Evolutionary conservation across 2,329 filamentous ascomycete species (phyloP).

Genomic region (Diplocarpon rosae): DNA sequence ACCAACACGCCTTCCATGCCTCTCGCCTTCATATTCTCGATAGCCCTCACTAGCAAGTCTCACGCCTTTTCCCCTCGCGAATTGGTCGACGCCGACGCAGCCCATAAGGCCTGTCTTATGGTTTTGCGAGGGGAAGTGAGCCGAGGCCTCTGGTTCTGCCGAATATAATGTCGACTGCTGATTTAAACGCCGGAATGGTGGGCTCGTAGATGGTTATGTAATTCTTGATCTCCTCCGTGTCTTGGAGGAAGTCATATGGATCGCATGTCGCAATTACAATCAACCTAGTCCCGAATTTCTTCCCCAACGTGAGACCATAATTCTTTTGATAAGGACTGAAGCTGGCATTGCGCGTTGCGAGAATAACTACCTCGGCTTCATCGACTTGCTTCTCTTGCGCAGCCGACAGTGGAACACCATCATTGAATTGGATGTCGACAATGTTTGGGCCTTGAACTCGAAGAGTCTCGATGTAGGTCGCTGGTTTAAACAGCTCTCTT

Average conservation of each 20-base stretch:
- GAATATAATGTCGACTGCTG: constrained; percentile 31
- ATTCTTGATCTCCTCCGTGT: constrained; percentile 26
- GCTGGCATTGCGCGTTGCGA: constrained; percentile 31
- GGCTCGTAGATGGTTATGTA: constrained; percentile 36
- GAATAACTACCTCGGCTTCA: constrained; percentile 30
- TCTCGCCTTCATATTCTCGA: constrained; percentile 32
- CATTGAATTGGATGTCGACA: constrained; percentile 27
- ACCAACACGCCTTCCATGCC: constrained; percentile 34
- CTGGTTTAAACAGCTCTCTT: constrained; percentile 26
- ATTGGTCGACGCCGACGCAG: constrained; percentile 33
- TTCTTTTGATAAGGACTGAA: constrained; percentile 29
- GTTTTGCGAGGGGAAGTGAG: constrained; percentile 28
- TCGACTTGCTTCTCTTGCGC: constrained; percentile 27
- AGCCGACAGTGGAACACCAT: constrained; percentile 23
- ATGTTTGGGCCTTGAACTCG: constrained; percentile 21
- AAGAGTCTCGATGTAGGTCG: constrained; percentile 28
- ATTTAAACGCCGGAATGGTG: constrained; percentile 31
- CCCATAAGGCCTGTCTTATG: constrained; percentile 34
- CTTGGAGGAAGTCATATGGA: constrained; percentile 34
- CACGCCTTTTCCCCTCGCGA: constrained; percentile 30
- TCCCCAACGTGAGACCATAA: constrained; percentile 27
- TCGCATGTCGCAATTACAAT: constrained; percentile 32
- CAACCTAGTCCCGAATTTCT: constrained; percentile 23
- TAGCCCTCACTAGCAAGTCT: constrained; percentile 34
- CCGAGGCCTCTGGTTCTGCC: constrained; percentile 26